Base-by-base conservation (phyloP, 805 yeast genomes). In the Sugiyamaella americana region DNA sequence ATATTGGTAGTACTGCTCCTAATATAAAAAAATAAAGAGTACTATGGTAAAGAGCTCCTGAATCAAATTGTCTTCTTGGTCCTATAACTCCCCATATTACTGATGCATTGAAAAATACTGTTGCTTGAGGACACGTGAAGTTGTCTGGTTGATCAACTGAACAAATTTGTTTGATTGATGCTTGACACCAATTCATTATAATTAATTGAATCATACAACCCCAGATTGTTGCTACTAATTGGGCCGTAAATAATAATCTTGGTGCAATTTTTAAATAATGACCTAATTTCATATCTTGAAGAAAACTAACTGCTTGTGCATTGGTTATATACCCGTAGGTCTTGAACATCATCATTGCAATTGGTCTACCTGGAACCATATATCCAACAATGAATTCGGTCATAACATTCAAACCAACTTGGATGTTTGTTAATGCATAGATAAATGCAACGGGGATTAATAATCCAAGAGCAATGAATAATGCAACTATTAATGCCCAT, bases 261-360 rank as follows among this genome's bases (percentile, higher is more conserved):
- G 87, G 87, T 0, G 84, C 78, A 17, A 82, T 65, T 53, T 79
- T 79, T 57, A 79, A 61, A 57, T 83, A 83, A 50, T 82, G 86
- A 1, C 78, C 85, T 59, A 78, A 59, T 56, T 82, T 82, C 70
- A 76, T 74, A 55, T 79, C 82, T 5, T 71, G 66, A 26, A 76
- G 66, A 57, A 71, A 79, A 44, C 70, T 66, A 36, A 76, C 69
- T 1, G 84, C 83, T 56, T 79, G 83, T 11, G 60, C 59, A 41
- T 73, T 72, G 34, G 78, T 70, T 52, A 74, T 74, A 59, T 71
- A 76, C 22, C 84, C 82, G 54, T 72, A 73, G 6, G 80, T 74
- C 62, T 79, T 80, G 66, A 79, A 71, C 54, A 76, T 71, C 72
- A 83, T 78, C 63, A 79, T 72, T 1, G 84, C 83, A 16, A 79